A percentile compares a stretch with the other conserved stretches of the same genome.
Conservation (phyloP, 2,329 filamentous ascomycete genomes). For the Cryphonectria nitschkei region DNA sequence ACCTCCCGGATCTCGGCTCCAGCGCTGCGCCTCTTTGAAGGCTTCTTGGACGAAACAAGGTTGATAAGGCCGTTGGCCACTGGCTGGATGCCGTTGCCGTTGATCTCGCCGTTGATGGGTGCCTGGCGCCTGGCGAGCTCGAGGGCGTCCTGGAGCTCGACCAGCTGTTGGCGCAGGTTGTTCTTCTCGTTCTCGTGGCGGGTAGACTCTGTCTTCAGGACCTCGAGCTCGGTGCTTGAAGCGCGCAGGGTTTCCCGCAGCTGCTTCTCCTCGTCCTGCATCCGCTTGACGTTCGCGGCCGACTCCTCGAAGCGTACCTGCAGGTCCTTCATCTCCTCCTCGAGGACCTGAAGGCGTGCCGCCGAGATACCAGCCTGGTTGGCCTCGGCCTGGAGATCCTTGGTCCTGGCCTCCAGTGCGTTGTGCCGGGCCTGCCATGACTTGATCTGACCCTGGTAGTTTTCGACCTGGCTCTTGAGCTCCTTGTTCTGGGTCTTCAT, state of each 20-base stretch:
- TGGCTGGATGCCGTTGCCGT: slow-evolving; percentile 59
- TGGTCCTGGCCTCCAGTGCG: slow-evolving; percentile 83
- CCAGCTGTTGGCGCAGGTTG: slow-evolving; percentile 83
- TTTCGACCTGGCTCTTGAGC: slow-evolving; percentile 85
- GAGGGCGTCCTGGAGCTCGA: slow-evolving; percentile 89
- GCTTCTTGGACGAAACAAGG: slow-evolving; percentile 94
- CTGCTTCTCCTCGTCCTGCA: slow-evolving; percentile 91
- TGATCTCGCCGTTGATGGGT: slow-evolving; percentile 73
- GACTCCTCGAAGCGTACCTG: slow-evolving; percentile 91
- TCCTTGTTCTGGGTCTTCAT: slow-evolving; percentile 95
- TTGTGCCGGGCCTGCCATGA: slow-evolving; percentile 94
- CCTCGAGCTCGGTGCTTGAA: slow-evolving; percentile 81
- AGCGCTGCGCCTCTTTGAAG: slow-evolving; percentile 83
- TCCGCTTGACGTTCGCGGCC: slow-evolving; percentile 83
- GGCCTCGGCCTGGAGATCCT: slow-evolving; percentile 93
- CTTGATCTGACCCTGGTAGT: slow-evolving; percentile 93
- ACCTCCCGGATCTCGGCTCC: slow-evolving; percentile 82
- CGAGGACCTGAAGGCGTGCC: slow-evolving; percentile 86
- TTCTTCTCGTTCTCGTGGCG: slow-evolving; percentile 84
- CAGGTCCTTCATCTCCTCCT: slow-evolving; percentile 92
- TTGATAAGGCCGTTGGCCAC: slow-evolving; percentile 85
- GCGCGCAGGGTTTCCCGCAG: slow-evolving; percentile 80
- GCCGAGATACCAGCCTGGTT: slow-evolving; percentile 97
- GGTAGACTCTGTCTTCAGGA: slow-evolving; percentile 73
- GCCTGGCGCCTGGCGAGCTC: slow-evolving; percentile 80